Conservation (phyloP, 2,329 filamentous ascomycete genomes). For the Penicillium psychrosexuale region DNA sequence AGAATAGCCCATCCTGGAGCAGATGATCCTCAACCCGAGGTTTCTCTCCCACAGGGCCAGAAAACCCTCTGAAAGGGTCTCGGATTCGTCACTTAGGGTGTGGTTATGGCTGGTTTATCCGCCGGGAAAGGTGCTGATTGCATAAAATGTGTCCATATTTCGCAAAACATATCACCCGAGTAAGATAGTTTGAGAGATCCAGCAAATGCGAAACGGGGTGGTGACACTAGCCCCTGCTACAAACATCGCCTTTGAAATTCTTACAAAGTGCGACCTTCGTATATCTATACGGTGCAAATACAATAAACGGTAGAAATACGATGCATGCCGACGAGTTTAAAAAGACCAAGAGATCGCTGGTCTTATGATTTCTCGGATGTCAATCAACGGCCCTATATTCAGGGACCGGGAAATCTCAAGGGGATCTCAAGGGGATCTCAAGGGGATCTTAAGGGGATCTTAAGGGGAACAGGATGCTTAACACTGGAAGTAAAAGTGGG, state of each 20-base stretch:
- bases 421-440: no score
- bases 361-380: not conserved
- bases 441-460: no score
- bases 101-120: slow-evolving; percentile 48
- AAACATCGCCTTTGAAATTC: slow-evolving; percentile 3
- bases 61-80: slow-evolving; percentile 12
- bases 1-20: slow-evolving; percentile 46
- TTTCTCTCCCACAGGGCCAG: not conserved
- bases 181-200: slow-evolving; percentile 21
- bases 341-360: not conserved
- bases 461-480: no score
- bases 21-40: slow-evolving; percentile 37
- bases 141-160: slow-evolving; percentile 44
- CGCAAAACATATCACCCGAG: slow-evolving; percentile 42
- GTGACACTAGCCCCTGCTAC: not conserved
- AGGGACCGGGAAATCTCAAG: not conserved
- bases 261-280: not conserved
- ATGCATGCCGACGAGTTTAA: not conserved
- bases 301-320: slow-evolving; percentile 4
- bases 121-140: slow-evolving; percentile 41
- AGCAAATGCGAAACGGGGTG: not conserved
- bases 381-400: not conserved
- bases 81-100: slow-evolving; percentile 48
- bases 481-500: not conserved
- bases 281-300: slow-evolving; percentile 17